Base-by-base conservation (phyloP, 2,329 filamentous ascomycete genomes). In the Pseudogymnoascus sp. region DNA sequence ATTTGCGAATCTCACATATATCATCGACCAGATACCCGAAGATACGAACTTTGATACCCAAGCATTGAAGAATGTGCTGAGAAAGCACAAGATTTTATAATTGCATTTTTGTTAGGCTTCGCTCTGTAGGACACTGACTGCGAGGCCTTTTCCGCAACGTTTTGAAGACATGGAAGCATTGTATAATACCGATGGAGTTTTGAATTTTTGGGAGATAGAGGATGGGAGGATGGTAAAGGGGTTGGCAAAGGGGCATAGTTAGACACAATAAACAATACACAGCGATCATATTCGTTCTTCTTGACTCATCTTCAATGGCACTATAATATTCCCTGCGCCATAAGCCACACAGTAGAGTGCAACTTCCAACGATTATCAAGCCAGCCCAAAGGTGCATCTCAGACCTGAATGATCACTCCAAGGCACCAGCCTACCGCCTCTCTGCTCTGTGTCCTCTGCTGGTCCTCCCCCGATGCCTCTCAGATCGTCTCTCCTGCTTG, bases 1-100 rank as follows among this genome's bases (percentile, higher is more conserved):
- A 66, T 92, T 97, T 68, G 90, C 90, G 66, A 95, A 92, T 69
- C 79, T 97, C 60, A 90, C 94, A 0, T 92, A 93, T 61, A 81
- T 97, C 59, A 84, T 95, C 65, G 85, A 92, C 71, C 89, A 94
- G 80, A 88, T 97, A 57, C 91, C 92, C 1, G 83, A 86, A 36
- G 82, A 86, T 33, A 83, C 84, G 47, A 72, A 77, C 39, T 85
- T 87, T 64, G 81, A 80, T 69, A 81, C 77, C 54, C 75, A 78
- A 60, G 76, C 82, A 1, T 71, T 87, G 54, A 77, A 76, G 68
- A 76, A 72, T 65, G 74, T 87, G 33, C 77, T 87, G 60, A 71
- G 75, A 66, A 80, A 79, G 68, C 74, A 85, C 67, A 71, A 73
- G 47, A 78, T 87, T 61, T 71, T 86, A 64, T 83, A 60, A 60